A percentile compares a stretch with the other conserved stretches of the same genome.
phyloP scores from a whole-genome alignment of 129 eudicot species.

The Deinandra increscens region DNA sequence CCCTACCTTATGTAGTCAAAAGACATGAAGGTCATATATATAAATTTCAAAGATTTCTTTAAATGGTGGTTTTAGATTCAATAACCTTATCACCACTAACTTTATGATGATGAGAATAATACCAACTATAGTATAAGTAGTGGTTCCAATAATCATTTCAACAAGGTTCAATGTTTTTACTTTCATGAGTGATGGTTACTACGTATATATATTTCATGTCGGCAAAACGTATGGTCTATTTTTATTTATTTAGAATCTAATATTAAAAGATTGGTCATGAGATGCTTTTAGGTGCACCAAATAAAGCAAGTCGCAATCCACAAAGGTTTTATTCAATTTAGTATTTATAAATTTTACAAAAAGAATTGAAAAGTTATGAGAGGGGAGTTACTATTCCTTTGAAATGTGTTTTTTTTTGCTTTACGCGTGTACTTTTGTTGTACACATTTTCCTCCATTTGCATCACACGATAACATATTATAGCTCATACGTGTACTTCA shows the following conservation, averaged over 20 bases:
- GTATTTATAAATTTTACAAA: too few relatives aligned
- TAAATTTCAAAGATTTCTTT: conserved; percentile 29
- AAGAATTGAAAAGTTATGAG: too few relatives aligned
- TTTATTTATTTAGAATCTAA: neutral
- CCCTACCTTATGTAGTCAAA: neutral
- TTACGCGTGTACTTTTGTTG: too few relatives aligned
- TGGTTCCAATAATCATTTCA: conserved; percentile 34
- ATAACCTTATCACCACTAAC: conserved; percentile 41
- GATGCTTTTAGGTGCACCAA: conserved; percentile 24
- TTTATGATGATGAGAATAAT: conserved; percentile 38
- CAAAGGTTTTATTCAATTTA: neutral
- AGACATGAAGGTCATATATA: conserved; percentile 18
- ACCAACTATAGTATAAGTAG: conserved; percentile 34
- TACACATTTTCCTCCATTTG: too few relatives aligned
- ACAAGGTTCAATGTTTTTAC: conserved; percentile 33
- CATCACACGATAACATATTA: too few relatives aligned
- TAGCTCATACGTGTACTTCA: too few relatives aligned
- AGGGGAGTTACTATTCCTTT: too few relatives aligned
- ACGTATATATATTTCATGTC: conserved; percentile 14
- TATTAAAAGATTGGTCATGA: neutral
- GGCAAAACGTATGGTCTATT: conserved; percentile 9
- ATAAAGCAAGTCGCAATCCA: conserved; percentile 15
- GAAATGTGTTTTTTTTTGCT: too few relatives aligned
- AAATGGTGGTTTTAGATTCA: conserved; percentile 40
- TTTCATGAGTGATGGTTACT: conserved; percentile 9